Evolutionary conservation across 2,329 filamentous ascomycete genomes (phyloP).

Genomic region (Venturia carpophila): DNA sequence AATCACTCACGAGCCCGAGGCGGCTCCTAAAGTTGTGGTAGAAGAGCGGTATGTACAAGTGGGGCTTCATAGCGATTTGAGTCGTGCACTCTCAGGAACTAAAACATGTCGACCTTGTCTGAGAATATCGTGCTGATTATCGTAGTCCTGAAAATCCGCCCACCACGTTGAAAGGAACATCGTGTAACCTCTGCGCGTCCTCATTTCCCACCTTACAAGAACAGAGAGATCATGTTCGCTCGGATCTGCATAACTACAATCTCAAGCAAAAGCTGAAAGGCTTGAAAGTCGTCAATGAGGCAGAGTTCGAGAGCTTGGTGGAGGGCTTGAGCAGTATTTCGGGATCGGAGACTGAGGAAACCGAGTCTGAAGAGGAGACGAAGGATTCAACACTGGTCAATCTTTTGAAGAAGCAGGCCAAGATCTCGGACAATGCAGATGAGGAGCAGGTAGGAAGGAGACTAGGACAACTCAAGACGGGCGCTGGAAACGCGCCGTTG

Average conservation of each 20-base stretch:
- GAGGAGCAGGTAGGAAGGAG: slow-evolving; percentile 43
- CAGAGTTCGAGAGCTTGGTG: slow-evolving; percentile 78
- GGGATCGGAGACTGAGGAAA: slow-evolving; percentile 68
- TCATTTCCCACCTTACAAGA: slow-evolving; percentile 66
- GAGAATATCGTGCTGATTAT: not conserved
- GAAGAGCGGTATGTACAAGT: slow-evolving; percentile 24
- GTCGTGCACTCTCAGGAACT: not conserved
- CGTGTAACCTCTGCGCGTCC: slow-evolving; percentile 73
- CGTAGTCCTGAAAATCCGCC: slow-evolving; percentile 20
- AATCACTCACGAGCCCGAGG: slow-evolving; percentile 28
- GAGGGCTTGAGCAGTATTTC: slow-evolving; percentile 82
- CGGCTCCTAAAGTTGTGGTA: slow-evolving; percentile 25
- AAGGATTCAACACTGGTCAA: slow-evolving; percentile 65
- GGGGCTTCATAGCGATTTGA: not conserved
- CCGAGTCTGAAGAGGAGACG: slow-evolving; percentile 61
- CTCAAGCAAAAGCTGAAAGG: slow-evolving; percentile 83
- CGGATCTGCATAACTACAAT: slow-evolving; percentile 90
- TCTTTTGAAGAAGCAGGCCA: slow-evolving; percentile 76
- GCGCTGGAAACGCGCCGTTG: slow-evolving; percentile 62
- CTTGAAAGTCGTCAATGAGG: slow-evolving; percentile 61
- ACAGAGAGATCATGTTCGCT: slow-evolving; percentile 77
- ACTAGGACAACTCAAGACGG: slow-evolving; percentile 40
- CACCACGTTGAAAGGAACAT: slow-evolving; percentile 51
- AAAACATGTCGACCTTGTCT: not conserved
- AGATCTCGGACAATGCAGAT: slow-evolving; percentile 44